phyloP scores from a whole-genome alignment of 768 basidiomycete species.

The Obba rivulosa region DNA sequence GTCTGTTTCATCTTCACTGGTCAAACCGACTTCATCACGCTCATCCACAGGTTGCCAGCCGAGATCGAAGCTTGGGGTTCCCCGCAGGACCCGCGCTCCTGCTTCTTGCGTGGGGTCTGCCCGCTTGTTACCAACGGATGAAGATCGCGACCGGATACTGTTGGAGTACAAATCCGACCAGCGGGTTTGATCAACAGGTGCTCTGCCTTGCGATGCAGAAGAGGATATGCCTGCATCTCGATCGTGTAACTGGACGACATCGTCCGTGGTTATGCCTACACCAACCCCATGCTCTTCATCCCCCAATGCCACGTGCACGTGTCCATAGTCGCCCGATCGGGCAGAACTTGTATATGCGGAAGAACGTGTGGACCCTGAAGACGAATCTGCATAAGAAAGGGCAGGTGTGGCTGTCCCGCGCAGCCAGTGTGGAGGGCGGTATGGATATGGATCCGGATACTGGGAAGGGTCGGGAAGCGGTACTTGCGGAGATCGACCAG shows the following conservation, averaged over 20 bases:
- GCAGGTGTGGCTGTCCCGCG: slow-evolving; percentile 45
- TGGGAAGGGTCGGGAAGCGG: slow-evolving; percentile 58
- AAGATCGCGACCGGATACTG: slow-evolving; percentile 63
- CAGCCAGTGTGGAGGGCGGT: slow-evolving; percentile 44
- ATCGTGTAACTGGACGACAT: slow-evolving; percentile 55
- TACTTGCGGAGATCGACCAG: slow-evolving; percentile 40
- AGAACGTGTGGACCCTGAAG: slow-evolving; percentile 66
- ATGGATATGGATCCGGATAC: slow-evolving; percentile 71
- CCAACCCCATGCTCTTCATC: slow-evolving; percentile 51
- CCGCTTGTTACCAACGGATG: slow-evolving; percentile 50
- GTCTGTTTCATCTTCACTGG: slow-evolving; percentile 49
- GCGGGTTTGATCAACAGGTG: slow-evolving; percentile 56
- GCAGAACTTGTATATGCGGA: slow-evolving; percentile 75
- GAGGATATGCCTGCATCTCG: slow-evolving; percentile 43
- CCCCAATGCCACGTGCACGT: slow-evolving; percentile 60
- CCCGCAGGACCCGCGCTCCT: slow-evolving; percentile 34
- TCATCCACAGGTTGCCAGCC: slow-evolving; percentile 73
- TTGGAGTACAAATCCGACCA: slow-evolving; percentile 73
- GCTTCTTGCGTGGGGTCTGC: slow-evolving; percentile 36
- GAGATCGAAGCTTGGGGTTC: slow-evolving; percentile 72
- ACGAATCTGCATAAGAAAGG: slow-evolving; percentile 67
- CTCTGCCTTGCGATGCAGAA: slow-evolving; percentile 41
- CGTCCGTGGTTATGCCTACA: slow-evolving; percentile 62
- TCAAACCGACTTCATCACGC: slow-evolving; percentile 56
- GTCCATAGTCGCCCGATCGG: slow-evolving; percentile 59